These are phyloP conservation scores for Penicillium soppii DNA, from an alignment of 495 filamentous ascomycete species.

Conservation along the genomic window DNA sequence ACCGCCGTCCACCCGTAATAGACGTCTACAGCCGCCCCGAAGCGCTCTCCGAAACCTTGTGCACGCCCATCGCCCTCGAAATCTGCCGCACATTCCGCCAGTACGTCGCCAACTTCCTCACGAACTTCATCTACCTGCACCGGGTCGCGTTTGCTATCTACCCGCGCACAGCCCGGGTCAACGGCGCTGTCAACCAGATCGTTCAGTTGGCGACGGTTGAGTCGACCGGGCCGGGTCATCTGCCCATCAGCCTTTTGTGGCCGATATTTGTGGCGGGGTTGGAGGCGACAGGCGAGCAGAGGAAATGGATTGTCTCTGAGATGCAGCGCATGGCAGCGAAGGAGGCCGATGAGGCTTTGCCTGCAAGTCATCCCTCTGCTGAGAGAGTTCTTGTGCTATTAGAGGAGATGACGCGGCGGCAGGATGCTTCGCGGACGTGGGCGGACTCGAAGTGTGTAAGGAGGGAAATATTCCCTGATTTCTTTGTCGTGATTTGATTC, in stretches of 20 bases:
- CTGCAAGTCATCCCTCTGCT: constrained; percentile 30
- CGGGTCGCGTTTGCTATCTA: constrained; percentile 45
- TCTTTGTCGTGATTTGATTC: constrained; percentile 37
- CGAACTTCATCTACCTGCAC: constrained; percentile 43
- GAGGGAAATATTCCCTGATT: constrained; percentile 37
- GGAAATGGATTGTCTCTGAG: constrained; percentile 35
- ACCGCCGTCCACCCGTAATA: constrained; percentile 32
- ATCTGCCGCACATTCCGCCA: constrained; percentile 37
- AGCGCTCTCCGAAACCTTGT: constrained; percentile 25
- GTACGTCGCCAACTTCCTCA: constrained; percentile 41
- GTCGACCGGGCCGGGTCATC: constrained; percentile 12
- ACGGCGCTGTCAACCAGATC: constrained; percentile 40
- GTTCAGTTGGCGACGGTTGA: constrained; percentile 39
- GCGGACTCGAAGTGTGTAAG: constrained; percentile 40
- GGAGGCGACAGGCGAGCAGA: constrained; percentile 36
- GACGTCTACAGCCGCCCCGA: constrained; percentile 33
- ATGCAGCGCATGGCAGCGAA: constrained; percentile 34
- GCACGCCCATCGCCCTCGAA: constrained; percentile 23
- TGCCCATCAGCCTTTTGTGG: constrained; percentile 39
- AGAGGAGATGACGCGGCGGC: constrained; percentile 40
- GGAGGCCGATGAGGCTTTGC: constrained; percentile 3
- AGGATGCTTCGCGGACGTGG: constrained; percentile 41
- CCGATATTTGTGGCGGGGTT: constrained; percentile 39
- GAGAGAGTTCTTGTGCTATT: constrained; percentile 32
- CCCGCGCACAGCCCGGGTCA: constrained; percentile 41